These are phyloP conservation scores for Lignosus rhinocerotis DNA, from an alignment of 1,284 basidiomycete species.

Conservation along the genomic window DNA sequence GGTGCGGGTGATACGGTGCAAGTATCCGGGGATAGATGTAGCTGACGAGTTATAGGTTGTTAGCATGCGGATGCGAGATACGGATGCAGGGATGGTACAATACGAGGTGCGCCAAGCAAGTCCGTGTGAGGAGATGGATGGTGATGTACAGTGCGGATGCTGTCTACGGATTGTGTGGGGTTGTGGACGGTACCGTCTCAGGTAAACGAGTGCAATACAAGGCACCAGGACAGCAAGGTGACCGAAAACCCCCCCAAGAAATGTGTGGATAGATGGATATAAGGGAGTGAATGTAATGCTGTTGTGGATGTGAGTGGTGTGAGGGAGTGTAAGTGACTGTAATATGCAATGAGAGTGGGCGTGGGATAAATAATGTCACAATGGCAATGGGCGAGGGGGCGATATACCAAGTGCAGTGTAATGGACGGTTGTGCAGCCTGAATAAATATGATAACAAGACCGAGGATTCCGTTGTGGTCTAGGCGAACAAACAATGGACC, in stretches of 20 bases:
- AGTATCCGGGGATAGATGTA: background rate
- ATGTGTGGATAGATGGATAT: slow-evolving; percentile 15
- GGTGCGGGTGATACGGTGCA: slow-evolving; percentile 1
- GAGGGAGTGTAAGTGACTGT: background rate
- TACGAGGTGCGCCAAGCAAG: background rate
- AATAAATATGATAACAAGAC: slow-evolving; percentile 5
- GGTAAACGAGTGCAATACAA: slow-evolving; percentile 1
- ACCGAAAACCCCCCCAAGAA: background rate
- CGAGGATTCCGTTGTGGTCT: background rate
- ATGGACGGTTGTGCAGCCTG: background rate
- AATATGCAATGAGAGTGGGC: background rate
- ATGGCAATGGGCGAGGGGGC: background rate
- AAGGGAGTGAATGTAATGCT: background rate
- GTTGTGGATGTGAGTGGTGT: background rate
- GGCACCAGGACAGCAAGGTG: background rate
- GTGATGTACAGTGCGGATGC: slow-evolving; percentile 21
- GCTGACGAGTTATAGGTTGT: background rate
- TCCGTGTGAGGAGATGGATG: slow-evolving; percentile 8
- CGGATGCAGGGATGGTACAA: slow-evolving; percentile 10
- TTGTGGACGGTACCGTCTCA: slow-evolving; percentile 12
- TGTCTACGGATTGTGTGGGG: slow-evolving; percentile 11
- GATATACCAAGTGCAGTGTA: background rate
- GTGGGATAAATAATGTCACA: slow-evolving; percentile 10
- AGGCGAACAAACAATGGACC: background rate
- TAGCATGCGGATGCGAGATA: slow-evolving; percentile 5